Percentiles rank a stretch among this genome's conserved stretches.
These are phyloP conservation scores for Trichoderma hamatum DNA, from an alignment of 2,329 filamentous ascomycete genomes.

Conservation along the genomic window DNA sequence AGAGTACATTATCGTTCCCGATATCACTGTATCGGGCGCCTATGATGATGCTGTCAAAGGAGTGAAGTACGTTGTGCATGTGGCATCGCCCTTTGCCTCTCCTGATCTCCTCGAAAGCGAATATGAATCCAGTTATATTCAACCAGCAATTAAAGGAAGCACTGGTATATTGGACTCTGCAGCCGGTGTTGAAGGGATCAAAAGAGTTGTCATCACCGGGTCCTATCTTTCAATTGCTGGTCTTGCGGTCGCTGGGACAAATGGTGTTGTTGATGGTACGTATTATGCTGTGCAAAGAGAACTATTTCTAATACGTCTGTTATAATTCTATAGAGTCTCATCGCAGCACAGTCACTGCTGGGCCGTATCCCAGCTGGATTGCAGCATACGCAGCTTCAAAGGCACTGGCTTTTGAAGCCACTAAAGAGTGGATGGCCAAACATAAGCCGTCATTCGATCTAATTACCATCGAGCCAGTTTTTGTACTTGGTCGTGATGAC, in stretches of 20 bases:
- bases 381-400: constrained; percentile 45
- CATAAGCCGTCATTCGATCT: constrained; percentile 43
- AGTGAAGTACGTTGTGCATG: constrained; percentile 42
- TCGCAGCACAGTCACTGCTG: neutral
- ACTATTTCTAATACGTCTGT: neutral
- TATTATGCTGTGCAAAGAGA: neutral
- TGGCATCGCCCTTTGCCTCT: constrained; percentile 34
- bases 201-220: constrained; percentile 48
- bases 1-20: constrained; percentile 40
- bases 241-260: neutral
- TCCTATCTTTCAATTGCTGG: constrained; percentile 37
- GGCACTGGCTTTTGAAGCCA: constrained; percentile 38
- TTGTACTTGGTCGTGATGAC: constrained; percentile 44
- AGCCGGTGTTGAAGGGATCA: constrained; percentile 37
- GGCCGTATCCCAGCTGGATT: constrained; percentile 38
- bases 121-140: constrained; percentile 32
- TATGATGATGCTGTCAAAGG: constrained; percentile 45
- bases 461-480: constrained; percentile 42
- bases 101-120: constrained; percentile 17
- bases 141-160: constrained; percentile 44
- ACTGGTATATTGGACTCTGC: constrained; percentile 44
- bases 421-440: constrained; percentile 39
- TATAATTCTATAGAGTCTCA: neutral
- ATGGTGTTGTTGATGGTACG: neutral
- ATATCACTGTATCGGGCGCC: constrained; percentile 41